Evolutionary conservation across 2,329 filamentous ascomycete species (phyloP), one percentile per base, ranked within the genome.

Genomic region (Bipolaris oryzae): DNA sequence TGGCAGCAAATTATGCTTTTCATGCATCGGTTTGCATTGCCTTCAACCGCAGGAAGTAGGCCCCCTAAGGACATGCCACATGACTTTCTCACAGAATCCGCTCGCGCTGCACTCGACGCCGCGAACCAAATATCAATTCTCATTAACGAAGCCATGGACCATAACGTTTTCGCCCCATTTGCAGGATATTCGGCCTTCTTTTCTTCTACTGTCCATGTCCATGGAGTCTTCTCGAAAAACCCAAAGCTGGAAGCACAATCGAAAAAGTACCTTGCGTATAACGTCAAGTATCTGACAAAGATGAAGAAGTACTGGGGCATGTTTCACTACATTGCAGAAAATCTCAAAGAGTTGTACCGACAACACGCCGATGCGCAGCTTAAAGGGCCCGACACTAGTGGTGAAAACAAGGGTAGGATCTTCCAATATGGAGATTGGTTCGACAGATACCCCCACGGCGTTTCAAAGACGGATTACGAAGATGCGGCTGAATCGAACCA

Each of bases 381-480:
- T 50, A 85, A 87, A 64, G 91, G 90, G 9, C 81, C 81, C n/a
- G 76, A 74, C 11, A 81, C 61, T 5, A 53, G 55, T 16, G 65
- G 64, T 7, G 67, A 72, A 44, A 69, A 63, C 52, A 74, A 75
- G 48, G 78, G 82, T 13, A 76, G 84, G 7, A 90, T 97, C 67
- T 93, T 96, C 75, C 94, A 98, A 70, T 98, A 98, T 68, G 92
- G 93, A 49, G 95, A 98, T 76, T 98, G 95, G 95, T 98, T 98
- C 70, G 90, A 95, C 71, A 86, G 90, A 63, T 98, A 97, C 73
- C 95, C 95, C 0, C 90, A 96, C 67, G 95, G 95, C 2, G 91
- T 98, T 15, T 91, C 91, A 3, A 87, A 91, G 58, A 84, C 87
- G 1, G 92, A 96, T 69, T 95, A 91, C 76, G 87, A 92, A 68